These are phyloP conservation scores for Scheffersomyces lignicola DNA, from an alignment of 1,139 yeast species.

Conservation along the genomic window DNA sequence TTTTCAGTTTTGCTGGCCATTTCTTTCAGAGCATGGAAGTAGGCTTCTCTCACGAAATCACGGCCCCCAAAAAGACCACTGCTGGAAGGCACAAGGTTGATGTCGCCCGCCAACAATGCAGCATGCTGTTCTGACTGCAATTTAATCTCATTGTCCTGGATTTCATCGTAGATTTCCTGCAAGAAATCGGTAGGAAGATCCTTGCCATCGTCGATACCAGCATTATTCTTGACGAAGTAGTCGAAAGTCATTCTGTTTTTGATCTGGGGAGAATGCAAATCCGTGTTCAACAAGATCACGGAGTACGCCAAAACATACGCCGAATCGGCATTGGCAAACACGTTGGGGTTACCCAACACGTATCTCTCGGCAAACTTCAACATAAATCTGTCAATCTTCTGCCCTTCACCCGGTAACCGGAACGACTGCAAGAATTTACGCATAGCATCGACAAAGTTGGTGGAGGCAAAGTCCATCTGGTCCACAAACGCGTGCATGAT, in stretches of 20 bases:
- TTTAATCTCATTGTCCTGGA: constrained; percentile 80
- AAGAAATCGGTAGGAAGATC: constrained; percentile 78
- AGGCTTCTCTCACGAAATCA: constrained; percentile 81
- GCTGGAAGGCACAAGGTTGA: constrained; percentile 31
- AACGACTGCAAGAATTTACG: constrained; percentile 82
- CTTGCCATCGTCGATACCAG: constrained; percentile 91
- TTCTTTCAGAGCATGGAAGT: constrained; percentile 87
- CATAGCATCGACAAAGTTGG: constrained; percentile 81
- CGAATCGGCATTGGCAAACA: constrained; percentile 89
- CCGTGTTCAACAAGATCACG: constrained; percentile 90
- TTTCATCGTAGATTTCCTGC: constrained; percentile 70
- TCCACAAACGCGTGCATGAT: constrained; percentile 96
- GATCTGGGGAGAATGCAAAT: constrained; percentile 85
- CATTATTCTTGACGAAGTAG: constrained; percentile 80
- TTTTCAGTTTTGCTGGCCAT: constrained; percentile 89
- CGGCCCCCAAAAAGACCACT: constrained; percentile 70
- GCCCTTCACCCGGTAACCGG: constrained; percentile 97
- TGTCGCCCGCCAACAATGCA: constrained; percentile 72
- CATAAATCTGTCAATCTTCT: constrained; percentile 95
- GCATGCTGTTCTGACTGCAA: constrained; percentile 93
- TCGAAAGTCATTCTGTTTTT: constrained; percentile 85
- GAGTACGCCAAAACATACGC: constrained; percentile 93
- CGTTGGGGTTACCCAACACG: constrained; percentile 79
- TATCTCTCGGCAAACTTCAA: constrained; percentile 94
- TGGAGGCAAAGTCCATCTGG: constrained; percentile 69